Evolutionary conservation across 2,329 filamentous ascomycete species (phyloP).

Genomic region (Alternaria tenuissima): DNA sequence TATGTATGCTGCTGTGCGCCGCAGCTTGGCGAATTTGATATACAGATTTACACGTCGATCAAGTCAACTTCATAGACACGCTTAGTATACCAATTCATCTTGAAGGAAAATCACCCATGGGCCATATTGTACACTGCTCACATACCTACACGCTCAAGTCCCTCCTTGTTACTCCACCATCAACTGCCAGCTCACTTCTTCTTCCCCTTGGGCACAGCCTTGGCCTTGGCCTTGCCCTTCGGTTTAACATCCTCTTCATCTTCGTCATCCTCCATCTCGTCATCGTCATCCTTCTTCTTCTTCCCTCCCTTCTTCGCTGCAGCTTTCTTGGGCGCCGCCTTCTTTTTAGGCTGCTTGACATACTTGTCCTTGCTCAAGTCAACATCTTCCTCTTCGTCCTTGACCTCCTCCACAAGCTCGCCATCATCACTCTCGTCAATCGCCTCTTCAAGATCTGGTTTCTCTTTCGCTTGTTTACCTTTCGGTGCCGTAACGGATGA

Average conservation of each 20-base stretch:
- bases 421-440: conserved; percentile 87
- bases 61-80: background rate
- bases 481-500: conserved; percentile 77
- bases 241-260: conserved; percentile 60
- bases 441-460: conserved; percentile 94
- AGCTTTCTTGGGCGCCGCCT: conserved; percentile 58
- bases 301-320: conserved; percentile 59
- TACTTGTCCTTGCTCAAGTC: conserved; percentile 96
- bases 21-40: no score
- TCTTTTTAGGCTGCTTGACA: conserved; percentile 88
- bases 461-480: conserved; percentile 70
- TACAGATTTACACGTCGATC: background rate
- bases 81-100: background rate
- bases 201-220: conserved; percentile 41
- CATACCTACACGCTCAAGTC: background rate
- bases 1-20: no score
- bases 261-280: conserved; percentile 30
- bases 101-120: background rate
- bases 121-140: background rate
- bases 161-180: background rate
- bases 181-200: conserved; percentile 7
- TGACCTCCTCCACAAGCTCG: conserved; percentile 53
- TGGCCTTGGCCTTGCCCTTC: conserved; percentile 57
- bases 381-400: conserved; percentile 75
- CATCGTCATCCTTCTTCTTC: conserved; percentile 45